Base-by-base conservation (phyloP, 2,329 filamentous ascomycete genomes). In the Exophiala sideris region DNA sequence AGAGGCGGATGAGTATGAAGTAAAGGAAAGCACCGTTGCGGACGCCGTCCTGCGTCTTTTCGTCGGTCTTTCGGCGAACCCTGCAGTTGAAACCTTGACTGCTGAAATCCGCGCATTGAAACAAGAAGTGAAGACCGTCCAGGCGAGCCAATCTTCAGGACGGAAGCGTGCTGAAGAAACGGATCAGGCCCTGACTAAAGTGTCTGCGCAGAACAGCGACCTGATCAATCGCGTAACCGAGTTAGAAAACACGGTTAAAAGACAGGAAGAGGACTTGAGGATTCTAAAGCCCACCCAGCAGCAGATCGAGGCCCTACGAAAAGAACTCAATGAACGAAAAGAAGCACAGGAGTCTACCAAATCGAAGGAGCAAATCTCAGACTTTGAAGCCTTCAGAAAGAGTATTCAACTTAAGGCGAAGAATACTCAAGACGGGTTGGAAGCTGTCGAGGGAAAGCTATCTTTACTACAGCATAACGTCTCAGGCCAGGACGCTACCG, bases 31-130 rank as follows among this genome's bases (percentile, higher is more conserved):
- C 29, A 5, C 14, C 1, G 33, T 42, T 18, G 36, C 40, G 29
- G 11, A 21, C 6, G 21, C 48, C 10, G 45, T 56, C 14, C 38
- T 51, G 12, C 46, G 39, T 7, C 35, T 55, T 5, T 21, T 56
- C 3, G 36, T 48, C 11, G 36, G 53, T 11, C 18, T n/a, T 4
- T 12, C 41, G 7, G 41, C 11, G 8, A 44, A 44, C n/a, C 7
- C 41, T 24, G 21, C n/a, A 32, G 12, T 5, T 44, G 21, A 44
- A 29, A 24, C 20, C 21, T 14, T 46, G 18, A 34, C 14, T 10
- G 24, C 34, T 10, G 45, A 33, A 34, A 18, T 46, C 42, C 18
- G 41, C 9, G 20, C 18, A 8, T 16, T 52, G 7, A 42, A 38
- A 34, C 34, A 52, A 5, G 12, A 47, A 41, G n/a, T 52, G 20